These are phyloP conservation scores for Pyricularia pennisetigena DNA, from an alignment of 2,329 filamentous ascomycete genomes.

Conservation along the genomic window DNA sequence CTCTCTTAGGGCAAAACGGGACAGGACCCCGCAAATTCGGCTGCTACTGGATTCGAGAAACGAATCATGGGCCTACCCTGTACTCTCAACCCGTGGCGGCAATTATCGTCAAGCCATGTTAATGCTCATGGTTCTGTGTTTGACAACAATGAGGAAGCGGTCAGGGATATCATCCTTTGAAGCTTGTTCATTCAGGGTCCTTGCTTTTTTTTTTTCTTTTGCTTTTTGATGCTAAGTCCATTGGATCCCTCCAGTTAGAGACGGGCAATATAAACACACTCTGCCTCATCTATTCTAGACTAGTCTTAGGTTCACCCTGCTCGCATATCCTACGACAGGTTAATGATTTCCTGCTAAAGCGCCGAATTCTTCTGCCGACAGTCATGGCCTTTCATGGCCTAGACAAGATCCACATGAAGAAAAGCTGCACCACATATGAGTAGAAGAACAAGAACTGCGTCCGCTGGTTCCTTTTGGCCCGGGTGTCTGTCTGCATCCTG, in stretches of 20 bases:
- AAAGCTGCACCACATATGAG: slow-evolving; percentile 85
- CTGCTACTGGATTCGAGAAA: not conserved
- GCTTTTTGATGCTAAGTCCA: not conserved
- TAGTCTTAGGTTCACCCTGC: not conserved
- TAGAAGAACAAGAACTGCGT: slow-evolving; percentile 93
- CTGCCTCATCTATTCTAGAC: not conserved
- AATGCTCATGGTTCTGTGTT: not conserved
- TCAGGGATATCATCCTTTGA: not conserved
- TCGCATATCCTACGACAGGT: not conserved
- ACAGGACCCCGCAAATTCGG: not conserved
- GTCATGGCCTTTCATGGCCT: slow-evolving; percentile 23
- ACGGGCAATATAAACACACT: not conserved
- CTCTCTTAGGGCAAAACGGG: not conserved
- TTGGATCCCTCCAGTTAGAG: not conserved
- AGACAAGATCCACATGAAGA: slow-evolving; percentile 79
- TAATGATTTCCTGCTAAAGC: not conserved
- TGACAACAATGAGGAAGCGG: not conserved
- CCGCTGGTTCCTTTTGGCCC: slow-evolving; percentile 75
- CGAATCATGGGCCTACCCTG: not conserved
- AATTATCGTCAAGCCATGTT: not conserved
- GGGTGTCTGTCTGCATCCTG: slow-evolving; percentile 61
- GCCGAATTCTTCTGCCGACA: not conserved
- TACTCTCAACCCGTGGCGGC: not conserved
- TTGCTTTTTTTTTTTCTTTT: not conserved
- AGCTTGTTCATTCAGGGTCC: not conserved